Percentiles rank a stretch among this genome's conserved stretches.
phyloP scores from a whole-genome alignment of 2,329 filamentous ascomycete species.

The Exophiala alcalophila region DNA sequence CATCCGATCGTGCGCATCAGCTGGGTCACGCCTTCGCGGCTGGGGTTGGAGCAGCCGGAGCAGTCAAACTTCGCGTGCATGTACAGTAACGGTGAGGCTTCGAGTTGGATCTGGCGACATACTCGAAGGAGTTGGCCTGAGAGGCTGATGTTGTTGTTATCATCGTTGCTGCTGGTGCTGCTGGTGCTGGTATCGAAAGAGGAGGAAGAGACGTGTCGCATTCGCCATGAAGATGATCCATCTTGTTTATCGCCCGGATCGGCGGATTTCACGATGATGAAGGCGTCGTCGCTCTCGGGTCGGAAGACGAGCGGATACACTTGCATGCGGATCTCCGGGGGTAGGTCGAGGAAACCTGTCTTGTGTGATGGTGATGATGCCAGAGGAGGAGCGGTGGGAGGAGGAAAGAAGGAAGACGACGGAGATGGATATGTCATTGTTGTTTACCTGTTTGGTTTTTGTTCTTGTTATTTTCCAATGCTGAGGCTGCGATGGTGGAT shows the following conservation, averaged over 20 bases:
- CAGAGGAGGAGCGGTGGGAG: too few species aligned
- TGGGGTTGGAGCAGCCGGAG: too few species aligned
- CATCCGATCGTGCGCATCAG: conserved; percentile 7
- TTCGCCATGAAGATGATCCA: background rate
- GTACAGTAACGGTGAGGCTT: conserved; percentile 21
- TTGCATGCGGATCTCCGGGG: conserved; percentile 25
- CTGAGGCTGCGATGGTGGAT: too few species aligned
- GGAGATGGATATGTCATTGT: too few species aligned
- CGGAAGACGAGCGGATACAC: conserved; percentile 26
- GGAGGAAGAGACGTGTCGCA: background rate
- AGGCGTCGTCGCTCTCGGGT: background rate
- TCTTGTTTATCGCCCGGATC: background rate
- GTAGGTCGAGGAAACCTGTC: conserved; percentile 21
- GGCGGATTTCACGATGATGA: conserved; percentile 7
- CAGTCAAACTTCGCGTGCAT: conserved; percentile 11
- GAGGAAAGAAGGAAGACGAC: too few species aligned
- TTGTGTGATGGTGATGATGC: background rate
- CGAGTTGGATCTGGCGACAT: conserved; percentile 8
- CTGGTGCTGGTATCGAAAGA: conserved; percentile 24
- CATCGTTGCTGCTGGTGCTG: conserved; percentile 5
- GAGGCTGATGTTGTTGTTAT: conserved; percentile 27
- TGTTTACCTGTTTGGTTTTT: too few species aligned
- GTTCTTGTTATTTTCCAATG: too few species aligned
- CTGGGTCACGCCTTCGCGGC: conserved; percentile 3
- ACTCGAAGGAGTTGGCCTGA: conserved; percentile 31